Evolutionary conservation across 768 basidiomycete species (phyloP), one percentile per base, ranked within the genome.

Genomic region (Gelatoporia subvermispora): DNA sequence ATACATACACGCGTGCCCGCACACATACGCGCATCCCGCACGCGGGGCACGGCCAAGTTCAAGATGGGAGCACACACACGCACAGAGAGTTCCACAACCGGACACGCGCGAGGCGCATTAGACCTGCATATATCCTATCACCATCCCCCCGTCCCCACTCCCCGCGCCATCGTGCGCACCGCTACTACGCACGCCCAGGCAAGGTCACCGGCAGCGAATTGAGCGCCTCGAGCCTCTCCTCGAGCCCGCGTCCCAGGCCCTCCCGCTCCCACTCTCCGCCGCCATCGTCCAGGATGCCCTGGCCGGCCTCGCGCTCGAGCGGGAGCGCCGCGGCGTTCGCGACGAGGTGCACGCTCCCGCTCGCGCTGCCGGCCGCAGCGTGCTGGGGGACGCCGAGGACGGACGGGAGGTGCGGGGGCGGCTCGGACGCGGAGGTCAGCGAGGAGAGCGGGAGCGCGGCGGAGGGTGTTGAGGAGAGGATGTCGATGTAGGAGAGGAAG

Each of bases 221-320:
- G 54, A 80, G 60, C 24, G 71, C 74, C 58, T 93, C 91, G 45
- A 94, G 63, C 48, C 91, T 70, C 70, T 93, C 91, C 65, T 88
- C 92, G 42, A 94, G 65, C 0, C 92, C 91, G 50, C 70, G 77
- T 0, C 92, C 91, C 21, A 94, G 63, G 0, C 91, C 91, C 56
- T 90, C 87, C 2, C 90, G 70, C 54, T 89, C 86, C 90, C 89
- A 94, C 66, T 93, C 92, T 0, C 90, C 88, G 8, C 88, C 88
- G 1, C 77, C 68, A 39, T 85, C 84, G 56, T 84, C 84, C 41
- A 80, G 56, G 54, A 82, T 49, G 20, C 53, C 56, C 13, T 47
- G 42, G 18, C 55, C 53, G 8, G 53, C 54, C 23, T 58, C 53
- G 46, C 65, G 51, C 56, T 58, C 54, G 43, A 57, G 50, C 28